Evolutionary conservation across 768 basidiomycete genomes (phyloP).

Genomic region (Termitomyces sp.): DNA sequence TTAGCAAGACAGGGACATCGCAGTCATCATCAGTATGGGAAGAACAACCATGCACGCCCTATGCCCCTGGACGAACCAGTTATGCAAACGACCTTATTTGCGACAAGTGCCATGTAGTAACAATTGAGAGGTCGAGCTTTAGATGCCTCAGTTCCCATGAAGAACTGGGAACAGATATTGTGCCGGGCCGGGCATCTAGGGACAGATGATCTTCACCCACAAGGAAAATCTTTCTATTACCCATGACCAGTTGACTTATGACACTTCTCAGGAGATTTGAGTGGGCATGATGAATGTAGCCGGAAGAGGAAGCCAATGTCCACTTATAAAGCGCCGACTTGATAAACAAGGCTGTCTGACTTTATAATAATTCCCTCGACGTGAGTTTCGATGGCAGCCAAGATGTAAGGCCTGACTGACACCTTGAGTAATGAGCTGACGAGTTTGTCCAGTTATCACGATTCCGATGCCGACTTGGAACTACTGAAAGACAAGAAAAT

Average conservation of each 20-base stretch:
- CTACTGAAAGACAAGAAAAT: slow-evolving; percentile 44
- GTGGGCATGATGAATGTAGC: not conserved
- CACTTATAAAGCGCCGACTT: not conserved
- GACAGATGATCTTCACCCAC: not conserved
- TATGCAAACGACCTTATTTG: slow-evolving; percentile 59
- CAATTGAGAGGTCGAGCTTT: not conserved
- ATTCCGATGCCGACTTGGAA: slow-evolving; percentile 51
- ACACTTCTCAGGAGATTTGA: not conserved
- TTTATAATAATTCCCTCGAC: not conserved
- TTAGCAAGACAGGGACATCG: not conserved
- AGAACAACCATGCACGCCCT: slow-evolving; percentile 51
- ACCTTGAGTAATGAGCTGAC: not conserved
- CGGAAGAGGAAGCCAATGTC: not conserved
- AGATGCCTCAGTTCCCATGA: not conserved
- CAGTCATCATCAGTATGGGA: not conserved
- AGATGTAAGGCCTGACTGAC: slow-evolving; percentile 37
- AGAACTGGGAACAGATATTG: not conserved
- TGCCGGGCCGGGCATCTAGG: slow-evolving; percentile 1
- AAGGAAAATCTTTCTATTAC: not conserved
- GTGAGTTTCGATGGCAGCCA: slow-evolving; percentile 34
- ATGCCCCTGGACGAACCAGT: slow-evolving; percentile 75
- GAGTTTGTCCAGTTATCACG: slow-evolving; percentile 42
- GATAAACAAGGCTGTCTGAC: not conserved
- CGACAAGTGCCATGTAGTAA: slow-evolving; percentile 33
- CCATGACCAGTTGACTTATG: slow-evolving; percentile 4